Evolutionary conservation across 257 asterid species (phyloP).

Genomic region (Thymus mandschuricus): DNA sequence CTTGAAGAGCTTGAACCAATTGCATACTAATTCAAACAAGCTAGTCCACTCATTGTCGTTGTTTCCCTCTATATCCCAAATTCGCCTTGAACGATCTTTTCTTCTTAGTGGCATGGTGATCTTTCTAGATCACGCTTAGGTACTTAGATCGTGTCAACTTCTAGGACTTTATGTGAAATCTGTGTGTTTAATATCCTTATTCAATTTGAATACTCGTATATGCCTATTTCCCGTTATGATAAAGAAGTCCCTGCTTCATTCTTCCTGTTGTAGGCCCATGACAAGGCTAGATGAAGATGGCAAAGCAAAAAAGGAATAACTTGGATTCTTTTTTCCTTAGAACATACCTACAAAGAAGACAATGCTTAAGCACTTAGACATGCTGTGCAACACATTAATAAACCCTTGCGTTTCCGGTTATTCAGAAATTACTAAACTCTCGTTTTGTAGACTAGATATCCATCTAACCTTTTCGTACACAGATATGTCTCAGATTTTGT

Average conservation of each 20-base stretch:
- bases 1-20: slow-evolving; percentile 24
- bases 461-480: not conserved
- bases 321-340: slow-evolving; percentile 35
- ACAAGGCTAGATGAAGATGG: slow-evolving; percentile 85
- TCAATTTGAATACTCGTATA: slow-evolving; percentile 28
- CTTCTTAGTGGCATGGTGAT: slow-evolving; percentile 8
- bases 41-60: slow-evolving; percentile 26
- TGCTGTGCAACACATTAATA: slow-evolving; percentile 29
- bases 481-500: slow-evolving; percentile 20
- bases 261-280: slow-evolving; percentile 75
- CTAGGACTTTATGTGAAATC: not conserved
- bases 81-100: slow-evolving; percentile 10
- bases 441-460: slow-evolving; percentile 22
- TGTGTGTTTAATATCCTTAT: not conserved
- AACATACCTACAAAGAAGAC: slow-evolving; percentile 39
- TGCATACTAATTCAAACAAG: slow-evolving; percentile 19
- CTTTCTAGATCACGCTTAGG: slow-evolving; percentile 21
- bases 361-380: slow-evolving; percentile 33
- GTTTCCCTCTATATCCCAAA: slow-evolving; percentile 15
- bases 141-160: not conserved
- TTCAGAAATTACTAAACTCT: slow-evolving; percentile 17
- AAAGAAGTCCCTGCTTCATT: slow-evolving; percentile 50
- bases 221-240: slow-evolving; percentile 42
- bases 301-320: slow-evolving; percentile 55
- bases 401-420: not conserved